Base-by-base conservation (phyloP, 768 basidiomycete species). In the Leucosporidium yakuticum region DNA sequence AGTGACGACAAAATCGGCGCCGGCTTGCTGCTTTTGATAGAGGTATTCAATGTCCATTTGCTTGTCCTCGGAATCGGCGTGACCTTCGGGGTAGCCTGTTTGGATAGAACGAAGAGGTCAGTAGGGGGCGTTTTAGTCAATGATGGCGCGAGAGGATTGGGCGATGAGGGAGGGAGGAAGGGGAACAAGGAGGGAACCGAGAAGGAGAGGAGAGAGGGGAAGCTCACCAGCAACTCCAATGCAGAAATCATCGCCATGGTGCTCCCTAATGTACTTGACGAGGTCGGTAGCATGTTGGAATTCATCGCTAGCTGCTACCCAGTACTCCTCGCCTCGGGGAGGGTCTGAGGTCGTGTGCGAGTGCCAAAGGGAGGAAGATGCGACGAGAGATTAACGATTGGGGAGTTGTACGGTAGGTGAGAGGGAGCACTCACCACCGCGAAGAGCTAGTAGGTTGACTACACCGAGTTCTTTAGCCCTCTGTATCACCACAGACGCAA, bases 1-100 rank as follows among this genome's bases (percentile, higher is more conserved):
- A 0, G 96, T 98, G 60, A 98, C 82, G 68, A 99, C 90, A 77
- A 91, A 98, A 75, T 97, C 90, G 3, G 95, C 95, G 21, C 96
- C 96, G 0, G 90, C 92, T 74, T 95, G 88, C 49, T 96, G 86
- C 78, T 98, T 99, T 54, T 83, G 83, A 77, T 89, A 90, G 64
- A 99, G 81, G 74, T 86, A 81, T 2, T 83, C 80, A 23, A 98
- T 63, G 54, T 76, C 76, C 57, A 51, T 47, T 1, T 34, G 44
- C 67, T 75, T 75, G 65, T 88, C 86, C 75, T 87, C 86, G 50
- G 81, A 82, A 71, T 89, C 90, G 2, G 87, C 80, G 75, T 93
- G 88, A 1, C 91, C 90, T 75, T 96, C 92, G 6, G 96, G 93
- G 73, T 98, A 98, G 29, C 87, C 96, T 90, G 73, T 21, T n/a